phyloP scores from a whole-genome alignment of 2,329 filamentous ascomycete species.

The Colletotrichum ledebouriae region DNA sequence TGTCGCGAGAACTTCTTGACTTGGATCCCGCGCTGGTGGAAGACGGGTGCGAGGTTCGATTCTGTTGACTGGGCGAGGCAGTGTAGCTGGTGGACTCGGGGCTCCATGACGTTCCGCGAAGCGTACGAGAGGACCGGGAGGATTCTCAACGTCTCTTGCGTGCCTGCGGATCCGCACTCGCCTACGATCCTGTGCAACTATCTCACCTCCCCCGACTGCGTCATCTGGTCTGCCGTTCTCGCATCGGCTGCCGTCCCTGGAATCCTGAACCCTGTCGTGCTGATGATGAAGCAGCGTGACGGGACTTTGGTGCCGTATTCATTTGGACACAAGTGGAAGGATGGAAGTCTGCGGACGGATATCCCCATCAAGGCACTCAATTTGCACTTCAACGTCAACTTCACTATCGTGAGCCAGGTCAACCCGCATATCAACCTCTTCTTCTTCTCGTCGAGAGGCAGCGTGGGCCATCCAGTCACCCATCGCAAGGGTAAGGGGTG shows the following conservation, averaged over 20 bases:
- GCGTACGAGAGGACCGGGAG: conserved; percentile 94
- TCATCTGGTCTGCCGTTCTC: conserved; percentile 97
- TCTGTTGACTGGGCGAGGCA: conserved; percentile 89
- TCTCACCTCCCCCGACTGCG: conserved; percentile 93
- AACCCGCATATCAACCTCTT: conserved; percentile 99
- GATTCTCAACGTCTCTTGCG: conserved; percentile 95
- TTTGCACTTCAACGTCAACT: conserved; percentile 98
- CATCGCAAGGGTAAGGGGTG: conserved; percentile 94
- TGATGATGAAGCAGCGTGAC: conserved; percentile 87
- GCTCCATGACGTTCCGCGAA: conserved; percentile 94
- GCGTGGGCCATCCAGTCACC: conserved; percentile 92
- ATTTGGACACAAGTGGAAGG: conserved; percentile 99
- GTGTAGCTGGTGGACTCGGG: conserved; percentile 90
- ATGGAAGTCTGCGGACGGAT: conserved; percentile 92
- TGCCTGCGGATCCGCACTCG: conserved; percentile 95
- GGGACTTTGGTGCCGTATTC: conserved; percentile 89
- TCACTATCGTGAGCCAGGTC: conserved; percentile 88
- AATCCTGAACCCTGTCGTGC: conserved; percentile 93
- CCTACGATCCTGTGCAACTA: conserved; percentile 95
- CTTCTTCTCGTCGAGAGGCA: conserved; percentile 95
- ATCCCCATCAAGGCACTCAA: conserved; percentile 96
- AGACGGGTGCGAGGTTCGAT: conserved; percentile 93
- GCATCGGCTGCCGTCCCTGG: conserved; percentile 96
- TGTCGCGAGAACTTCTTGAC: conserved; percentile 82
- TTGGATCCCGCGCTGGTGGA: conserved; percentile 90